Evolutionary conservation across 2,329 filamentous ascomycete genomes (phyloP).

Genomic region (Venturia effusa): DNA sequence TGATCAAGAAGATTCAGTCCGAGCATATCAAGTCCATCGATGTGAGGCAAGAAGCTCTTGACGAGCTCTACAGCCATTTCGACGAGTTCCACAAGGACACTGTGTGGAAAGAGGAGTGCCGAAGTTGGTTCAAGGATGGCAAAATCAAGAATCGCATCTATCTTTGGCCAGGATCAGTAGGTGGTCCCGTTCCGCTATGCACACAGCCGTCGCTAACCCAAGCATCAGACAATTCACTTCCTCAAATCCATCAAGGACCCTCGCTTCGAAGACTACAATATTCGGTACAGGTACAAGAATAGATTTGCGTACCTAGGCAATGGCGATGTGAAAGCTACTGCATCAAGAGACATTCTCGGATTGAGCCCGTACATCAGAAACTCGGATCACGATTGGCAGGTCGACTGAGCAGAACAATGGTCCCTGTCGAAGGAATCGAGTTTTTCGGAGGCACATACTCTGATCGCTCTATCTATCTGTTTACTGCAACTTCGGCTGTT

Average conservation of each 20-base stretch:
- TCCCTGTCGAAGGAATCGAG: too few species aligned
- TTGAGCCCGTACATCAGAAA: constrained; percentile 35
- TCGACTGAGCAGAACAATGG: constrained; percentile 24
- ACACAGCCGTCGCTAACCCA: constrained; percentile 4
- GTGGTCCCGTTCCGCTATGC: background rate
- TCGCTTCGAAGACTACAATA: constrained; percentile 24
- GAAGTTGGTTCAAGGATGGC: constrained; percentile 15
- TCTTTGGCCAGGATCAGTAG: constrained; percentile 33
- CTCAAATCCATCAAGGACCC: constrained; percentile 28
- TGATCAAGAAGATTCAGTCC: constrained; percentile 39
- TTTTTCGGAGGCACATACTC: background rate
- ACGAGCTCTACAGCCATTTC: constrained; percentile 39
- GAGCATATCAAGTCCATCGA: constrained; percentile 35
- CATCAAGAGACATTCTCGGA: constrained; percentile 28
- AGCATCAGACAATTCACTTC: constrained; percentile 24
- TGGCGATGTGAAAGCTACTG: constrained; percentile 35
- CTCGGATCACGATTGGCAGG: constrained; percentile 33
- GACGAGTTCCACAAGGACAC: constrained; percentile 35
- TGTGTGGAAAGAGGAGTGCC: constrained; percentile 31
- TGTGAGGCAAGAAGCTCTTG: constrained; percentile 36
- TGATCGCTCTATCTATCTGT: background rate
- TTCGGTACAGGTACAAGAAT: constrained; percentile 26
- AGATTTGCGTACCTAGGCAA: constrained; percentile 27
- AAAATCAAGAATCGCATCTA: constrained; percentile 27
- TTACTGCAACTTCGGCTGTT: too few species aligned